A percentile compares a stretch with the other conserved stretches of the same genome.
Evolutionary conservation across 352 stramenopile species (phyloP).

Genomic region (Aphanomyces invadans): DNA sequence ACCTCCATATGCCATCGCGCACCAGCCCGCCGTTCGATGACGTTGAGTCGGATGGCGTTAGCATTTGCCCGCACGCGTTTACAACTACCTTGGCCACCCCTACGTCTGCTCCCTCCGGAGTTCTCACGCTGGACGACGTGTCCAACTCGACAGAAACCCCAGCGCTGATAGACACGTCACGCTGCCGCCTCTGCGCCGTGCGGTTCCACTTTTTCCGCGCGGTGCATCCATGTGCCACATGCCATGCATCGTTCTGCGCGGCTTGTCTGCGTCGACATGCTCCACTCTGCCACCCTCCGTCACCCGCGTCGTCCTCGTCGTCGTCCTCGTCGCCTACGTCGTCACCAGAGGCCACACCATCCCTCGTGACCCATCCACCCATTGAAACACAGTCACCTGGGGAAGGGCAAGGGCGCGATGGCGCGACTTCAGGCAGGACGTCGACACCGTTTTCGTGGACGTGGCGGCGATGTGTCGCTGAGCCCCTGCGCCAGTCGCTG

Average conservation of each 20-base stretch:
- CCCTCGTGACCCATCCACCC: neutral
- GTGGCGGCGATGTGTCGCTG: neutral
- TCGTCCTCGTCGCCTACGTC: too few species aligned
- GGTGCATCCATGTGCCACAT: neutral
- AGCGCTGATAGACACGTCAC: neutral
- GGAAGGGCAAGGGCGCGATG: too few species aligned
- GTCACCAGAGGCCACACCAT: neutral
- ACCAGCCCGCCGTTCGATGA: neutral
- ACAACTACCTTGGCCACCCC: neutral
- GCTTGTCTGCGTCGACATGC: neutral
- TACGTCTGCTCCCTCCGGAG: too few species aligned
- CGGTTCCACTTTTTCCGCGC: neutral
- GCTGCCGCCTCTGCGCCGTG: conserved; percentile 4
- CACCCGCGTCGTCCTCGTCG: too few species aligned
- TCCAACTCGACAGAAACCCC: too few species aligned
- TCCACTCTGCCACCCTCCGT: neutral
- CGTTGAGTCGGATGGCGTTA: neutral
- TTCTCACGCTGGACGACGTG: too few species aligned
- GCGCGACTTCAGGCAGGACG: too few species aligned
- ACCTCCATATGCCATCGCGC: neutral
- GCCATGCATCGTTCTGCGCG: neutral
- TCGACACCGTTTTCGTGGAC: too few species aligned
- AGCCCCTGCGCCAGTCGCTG: neutral
- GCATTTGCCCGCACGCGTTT: too few species aligned
- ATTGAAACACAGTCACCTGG: too few species aligned